Percentiles rank a stretch among this genome's conserved stretches.
Conservation (phyloP, 2,329 filamentous ascomycete species). For the Paraconiothyrium sp. region DNA sequence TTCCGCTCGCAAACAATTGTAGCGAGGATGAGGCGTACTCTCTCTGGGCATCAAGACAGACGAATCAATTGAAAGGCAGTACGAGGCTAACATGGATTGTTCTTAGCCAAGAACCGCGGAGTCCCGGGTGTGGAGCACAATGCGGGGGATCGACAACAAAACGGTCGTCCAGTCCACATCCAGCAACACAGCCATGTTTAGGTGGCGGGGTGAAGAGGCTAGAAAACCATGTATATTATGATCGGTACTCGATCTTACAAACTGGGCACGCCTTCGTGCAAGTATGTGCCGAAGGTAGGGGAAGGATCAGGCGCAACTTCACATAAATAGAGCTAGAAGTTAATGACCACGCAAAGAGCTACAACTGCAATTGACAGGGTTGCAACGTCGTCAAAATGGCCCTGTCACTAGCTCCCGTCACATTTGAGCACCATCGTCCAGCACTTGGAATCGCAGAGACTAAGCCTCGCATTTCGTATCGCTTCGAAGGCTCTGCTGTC, state of each 20-base stretch:
- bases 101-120: not conserved
- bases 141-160: not conserved
- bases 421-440: slow-evolving; percentile 55
- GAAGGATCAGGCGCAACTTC: not conserved
- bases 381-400: not conserved
- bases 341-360: too few species aligned
- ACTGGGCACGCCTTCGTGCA: not conserved
- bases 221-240: not conserved
- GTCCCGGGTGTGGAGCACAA: not conserved
- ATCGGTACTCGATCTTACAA: not conserved
- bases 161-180: not conserved
- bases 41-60: not conserved
- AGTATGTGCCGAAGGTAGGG: not conserved
- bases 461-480: slow-evolving; percentile 59
- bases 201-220: not conserved
- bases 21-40: not conserved
- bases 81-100: not conserved
- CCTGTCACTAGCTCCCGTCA: slow-evolving; percentile 29
- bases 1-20: too few species aligned
- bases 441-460: slow-evolving; percentile 56
- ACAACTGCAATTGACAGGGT: too few species aligned
- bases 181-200: slow-evolving; percentile 25
- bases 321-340: not conserved
- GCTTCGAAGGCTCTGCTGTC: slow-evolving; percentile 51
- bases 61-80: not conserved